Percentiles rank a stretch among this genome's conserved stretches.
These are phyloP conservation scores for Erythrophleum ivorense DNA, from an alignment of 331 rosid genomes.

Conservation along the genomic window DNA sequence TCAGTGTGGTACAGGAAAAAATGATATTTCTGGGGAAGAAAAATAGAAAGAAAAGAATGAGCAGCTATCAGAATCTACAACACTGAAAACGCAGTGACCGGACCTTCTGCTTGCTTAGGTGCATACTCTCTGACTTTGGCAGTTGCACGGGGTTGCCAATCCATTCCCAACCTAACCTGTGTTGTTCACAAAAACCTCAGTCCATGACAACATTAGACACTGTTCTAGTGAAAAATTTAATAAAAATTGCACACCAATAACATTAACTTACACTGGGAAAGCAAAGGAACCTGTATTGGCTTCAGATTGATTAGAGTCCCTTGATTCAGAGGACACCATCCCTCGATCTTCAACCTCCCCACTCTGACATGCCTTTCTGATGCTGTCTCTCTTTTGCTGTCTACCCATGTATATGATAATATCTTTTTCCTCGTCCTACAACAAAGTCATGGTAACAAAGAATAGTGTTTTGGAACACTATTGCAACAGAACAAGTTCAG, in stretches of 20 bases:
- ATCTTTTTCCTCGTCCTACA: constrained; percentile 48
- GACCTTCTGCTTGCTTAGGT: constrained; percentile 55
- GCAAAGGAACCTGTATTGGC: constrained; percentile 70
- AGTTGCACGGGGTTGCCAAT: constrained; percentile 70
- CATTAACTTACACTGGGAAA: constrained; percentile 73
- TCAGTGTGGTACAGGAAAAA: neutral
- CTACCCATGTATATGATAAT: constrained; percentile 4
- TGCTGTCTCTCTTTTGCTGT: constrained; percentile 33
- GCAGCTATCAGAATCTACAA: constrained; percentile 58
- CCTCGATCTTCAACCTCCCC: constrained; percentile 35
- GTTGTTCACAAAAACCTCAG: constrained; percentile 18
- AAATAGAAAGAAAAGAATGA: neutral
- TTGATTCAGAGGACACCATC: constrained; percentile 47
- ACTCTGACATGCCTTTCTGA: constrained; percentile 26
- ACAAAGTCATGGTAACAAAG: neutral
- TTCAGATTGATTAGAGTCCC: constrained; percentile 59
- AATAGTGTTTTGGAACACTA: neutral
- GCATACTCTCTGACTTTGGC: constrained; percentile 66
- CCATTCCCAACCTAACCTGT: constrained; percentile 80
- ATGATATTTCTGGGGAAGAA: neutral
- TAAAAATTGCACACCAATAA: neutral
- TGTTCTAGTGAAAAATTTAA: neutral
- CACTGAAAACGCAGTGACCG: constrained; percentile 60
- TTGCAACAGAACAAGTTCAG: neutral
- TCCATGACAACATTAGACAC: constrained; percentile 7